Evolutionary conservation across 805 yeast genomes (phyloP).

Genomic region (Nakazawaea sp.): DNA sequence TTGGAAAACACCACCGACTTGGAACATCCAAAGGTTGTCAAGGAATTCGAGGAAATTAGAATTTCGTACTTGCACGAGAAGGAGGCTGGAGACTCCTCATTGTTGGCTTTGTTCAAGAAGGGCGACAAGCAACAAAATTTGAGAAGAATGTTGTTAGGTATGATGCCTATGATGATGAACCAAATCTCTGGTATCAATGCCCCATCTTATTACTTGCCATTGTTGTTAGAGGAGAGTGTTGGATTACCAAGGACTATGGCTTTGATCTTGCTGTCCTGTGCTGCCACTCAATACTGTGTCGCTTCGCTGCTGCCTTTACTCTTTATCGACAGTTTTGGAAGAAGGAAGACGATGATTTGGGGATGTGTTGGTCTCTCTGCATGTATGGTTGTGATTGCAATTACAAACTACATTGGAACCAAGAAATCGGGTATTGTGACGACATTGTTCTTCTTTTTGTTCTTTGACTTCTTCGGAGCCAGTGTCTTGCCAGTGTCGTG

Average conservation of each 20-base stretch:
- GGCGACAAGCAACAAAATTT: conserved; percentile 49
- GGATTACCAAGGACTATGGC: conserved; percentile 3
- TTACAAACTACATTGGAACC: conserved; percentile 21
- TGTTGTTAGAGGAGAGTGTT: conserved; percentile 10
- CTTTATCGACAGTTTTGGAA: conserved; percentile 30
- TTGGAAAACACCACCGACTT: conserved; percentile 26
- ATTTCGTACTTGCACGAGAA: conserved; percentile 7
- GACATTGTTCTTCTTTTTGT: conserved; percentile 38
- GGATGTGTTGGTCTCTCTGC: conserved; percentile 25
- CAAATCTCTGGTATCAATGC: conserved; percentile 70
- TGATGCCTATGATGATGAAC: conserved; percentile 63
- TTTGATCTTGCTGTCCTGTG: conserved; percentile 9
- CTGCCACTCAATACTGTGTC: conserved; percentile 8
- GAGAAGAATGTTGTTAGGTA: conserved; percentile 53
- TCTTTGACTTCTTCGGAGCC: conserved; percentile 48
- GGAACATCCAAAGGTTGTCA: conserved; percentile 13
- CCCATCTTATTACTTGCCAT: conserved; percentile 45
- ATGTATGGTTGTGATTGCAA: conserved; percentile 30
- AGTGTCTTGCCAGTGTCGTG: conserved; percentile 55
- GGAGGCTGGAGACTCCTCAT: conserved; percentile 6
- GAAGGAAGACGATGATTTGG: conserved; percentile 18
- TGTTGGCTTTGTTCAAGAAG: conserved; percentile 32
- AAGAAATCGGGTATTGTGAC: conserved; percentile 14
- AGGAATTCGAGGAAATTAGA: conserved; percentile 17
- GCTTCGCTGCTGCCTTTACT: conserved; percentile 24